A percentile compares a stretch with the other conserved stretches of the same genome.
Conservation (phyloP, 116 monocot species). For the Trichopus zeylanicus region DNA sequence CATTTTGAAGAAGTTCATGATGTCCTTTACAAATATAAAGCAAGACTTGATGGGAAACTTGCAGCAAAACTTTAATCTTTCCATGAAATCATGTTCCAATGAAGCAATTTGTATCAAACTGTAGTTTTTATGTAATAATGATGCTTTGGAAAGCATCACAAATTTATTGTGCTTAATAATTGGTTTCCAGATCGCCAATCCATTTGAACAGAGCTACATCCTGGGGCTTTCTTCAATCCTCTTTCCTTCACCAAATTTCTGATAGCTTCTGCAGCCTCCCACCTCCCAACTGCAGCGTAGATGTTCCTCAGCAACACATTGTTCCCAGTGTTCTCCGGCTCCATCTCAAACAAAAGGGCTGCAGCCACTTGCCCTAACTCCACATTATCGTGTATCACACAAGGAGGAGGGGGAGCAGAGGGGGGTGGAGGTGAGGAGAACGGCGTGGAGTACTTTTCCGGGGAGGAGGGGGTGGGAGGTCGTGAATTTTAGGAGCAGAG, state of each 20-base stretch:
- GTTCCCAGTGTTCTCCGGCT: slow-evolving; percentile 69
- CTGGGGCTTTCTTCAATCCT: slow-evolving; percentile 48
- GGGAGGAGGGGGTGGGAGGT: slow-evolving; percentile 8
- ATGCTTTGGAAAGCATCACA: neutral
- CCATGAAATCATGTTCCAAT: neutral
- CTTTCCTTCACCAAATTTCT: slow-evolving; percentile 35
- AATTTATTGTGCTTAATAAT: neutral
- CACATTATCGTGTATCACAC: slow-evolving; percentile 56
- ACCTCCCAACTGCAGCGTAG: slow-evolving; percentile 68
- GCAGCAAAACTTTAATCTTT: slow-evolving; percentile 4
- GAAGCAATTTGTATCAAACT: neutral
- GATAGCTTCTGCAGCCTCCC: slow-evolving; percentile 52
- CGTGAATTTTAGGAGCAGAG: slow-evolving; percentile 12
- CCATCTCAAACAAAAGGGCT: slow-evolving; percentile 41
- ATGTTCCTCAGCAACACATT: slow-evolving; percentile 65
- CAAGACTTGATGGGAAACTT: slow-evolving; percentile 9
- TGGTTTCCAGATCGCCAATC: no score
- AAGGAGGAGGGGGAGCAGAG: slow-evolving; percentile 7
- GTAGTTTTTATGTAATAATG: neutral
- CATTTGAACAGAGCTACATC: slow-evolving; percentile 41
- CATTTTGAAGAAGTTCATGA: slow-evolving; percentile 69
- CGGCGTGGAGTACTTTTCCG: slow-evolving; percentile 19
- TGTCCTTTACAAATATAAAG: slow-evolving; percentile 37
- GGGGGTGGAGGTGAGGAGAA: slow-evolving; percentile 14
- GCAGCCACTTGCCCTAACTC: slow-evolving; percentile 58